Evolutionary conservation across 495 filamentous ascomycete genomes (phyloP).

Genomic region (Usnea hakonensis): DNA sequence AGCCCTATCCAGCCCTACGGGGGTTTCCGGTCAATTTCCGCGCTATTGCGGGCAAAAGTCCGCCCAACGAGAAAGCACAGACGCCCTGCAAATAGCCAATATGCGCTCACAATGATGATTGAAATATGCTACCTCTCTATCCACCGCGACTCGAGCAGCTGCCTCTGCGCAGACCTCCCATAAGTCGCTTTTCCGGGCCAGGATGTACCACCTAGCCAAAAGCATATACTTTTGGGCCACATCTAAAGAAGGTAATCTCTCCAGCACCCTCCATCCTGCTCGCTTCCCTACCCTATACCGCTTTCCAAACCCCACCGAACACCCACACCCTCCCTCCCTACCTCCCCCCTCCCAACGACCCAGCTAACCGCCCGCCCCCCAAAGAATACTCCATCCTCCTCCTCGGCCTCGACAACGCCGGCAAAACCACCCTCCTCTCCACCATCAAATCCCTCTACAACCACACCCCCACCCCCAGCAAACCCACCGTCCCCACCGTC

Average conservation of each 20-base stretch:
- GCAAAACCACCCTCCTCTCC: slow-evolving; percentile 96
- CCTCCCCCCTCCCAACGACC: not conserved
- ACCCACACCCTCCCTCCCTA: not conserved
- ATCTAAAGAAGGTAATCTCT: slow-evolving; percentile 72
- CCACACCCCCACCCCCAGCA: slow-evolving; percentile 41
- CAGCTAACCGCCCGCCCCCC: not conserved
- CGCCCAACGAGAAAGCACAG: no score
- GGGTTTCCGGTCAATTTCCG: not conserved
- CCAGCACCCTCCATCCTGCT: not conserved
- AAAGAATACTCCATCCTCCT: slow-evolving; percentile 95
- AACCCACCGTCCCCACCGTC: slow-evolving; percentile 87
- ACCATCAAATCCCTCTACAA: slow-evolving; percentile 84
- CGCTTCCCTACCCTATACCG: not conserved
- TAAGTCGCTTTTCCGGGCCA: slow-evolving; percentile 2
- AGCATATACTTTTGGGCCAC: slow-evolving; percentile 89
- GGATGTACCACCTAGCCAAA: slow-evolving; percentile 96
- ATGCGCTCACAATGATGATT: not conserved
- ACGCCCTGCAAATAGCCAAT: not conserved
- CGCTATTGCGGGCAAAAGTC: not conserved
- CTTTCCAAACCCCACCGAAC: not conserved
- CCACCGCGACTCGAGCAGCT: not conserved
- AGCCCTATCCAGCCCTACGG: not conserved
- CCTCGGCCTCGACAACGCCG: slow-evolving; percentile 94
- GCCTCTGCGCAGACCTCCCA: not conserved
- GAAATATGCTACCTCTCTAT: slow-evolving; percentile 4